Evolutionary conservation across 805 yeast species (phyloP), one percentile per base, ranked within the genome.

Genomic region (Scheffersomyces spartinae): DNA sequence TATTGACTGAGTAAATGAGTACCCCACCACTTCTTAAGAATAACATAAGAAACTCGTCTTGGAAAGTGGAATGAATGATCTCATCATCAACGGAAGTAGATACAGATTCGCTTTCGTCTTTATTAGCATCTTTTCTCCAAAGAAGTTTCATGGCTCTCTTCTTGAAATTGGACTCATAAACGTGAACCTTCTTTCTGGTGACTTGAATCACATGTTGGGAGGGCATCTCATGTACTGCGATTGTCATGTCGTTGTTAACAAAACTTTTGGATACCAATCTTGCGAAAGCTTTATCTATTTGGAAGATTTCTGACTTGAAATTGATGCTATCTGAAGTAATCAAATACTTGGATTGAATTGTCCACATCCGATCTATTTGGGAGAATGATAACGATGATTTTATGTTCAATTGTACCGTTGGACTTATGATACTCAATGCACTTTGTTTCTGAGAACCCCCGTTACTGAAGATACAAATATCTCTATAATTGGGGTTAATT

Each of bases 361-460:
- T 78, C 94, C 94, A 85, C 40, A 81, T 64, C 38, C 75, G 71
- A 35, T 75, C 71, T 17, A 79, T 75, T 42, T 73, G 78, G 12
- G 77, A 76, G 40, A 80, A 80, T 32, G 71, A 74, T 27, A 82
- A 60, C 3, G 85, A 74, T 2, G 82, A 70, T 26, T 70, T 67
- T 6, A 84, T 68, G 0, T 45, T 47, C 1, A 94, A 94, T 31
- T 74, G 73, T 9, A 84, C 62, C 3, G 78, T 62, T 5, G 84
- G 82, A 14, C 74, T 66, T 31, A 82, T 63, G 3, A 77, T 61
- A 17, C 76, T 70, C 16, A 86, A 33, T 12, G 67, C 61, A 8
- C 80, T 69, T 5, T 66, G 60, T 1, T 45, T 36, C 6, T 64
- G 73, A 9, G 72, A 60, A 1, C 95, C 95, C 0, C 79, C 67